A percentile compares a stretch with the other conserved stretches of the same genome.
Conservation (phyloP, 2,329 filamentous ascomycete species). For the Xylaria sp. region DNA sequence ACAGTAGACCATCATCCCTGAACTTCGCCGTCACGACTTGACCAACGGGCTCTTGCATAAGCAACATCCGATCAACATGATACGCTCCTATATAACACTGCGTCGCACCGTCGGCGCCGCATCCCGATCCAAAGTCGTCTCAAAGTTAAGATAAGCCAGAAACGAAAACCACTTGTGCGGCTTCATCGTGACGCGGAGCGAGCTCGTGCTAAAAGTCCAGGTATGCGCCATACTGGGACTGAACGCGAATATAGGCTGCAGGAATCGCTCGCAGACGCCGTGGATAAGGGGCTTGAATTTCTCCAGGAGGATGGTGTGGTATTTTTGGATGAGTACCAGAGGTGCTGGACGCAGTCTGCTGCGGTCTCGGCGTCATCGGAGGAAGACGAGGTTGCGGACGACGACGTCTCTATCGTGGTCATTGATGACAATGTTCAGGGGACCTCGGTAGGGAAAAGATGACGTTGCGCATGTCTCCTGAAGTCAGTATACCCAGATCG, state of each 20-base stretch:
- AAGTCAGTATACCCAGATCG: background rate
- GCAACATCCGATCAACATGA: background rate
- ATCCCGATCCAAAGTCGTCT: too few species aligned
- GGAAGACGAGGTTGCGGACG: conserved; percentile 14
- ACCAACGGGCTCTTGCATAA: background rate
- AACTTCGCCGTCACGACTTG: conserved; percentile 11
- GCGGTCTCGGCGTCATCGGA: conserved; percentile 3
- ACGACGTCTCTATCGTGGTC: conserved; percentile 11
- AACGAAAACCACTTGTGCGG: conserved; percentile 10
- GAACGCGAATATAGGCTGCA: too few species aligned
- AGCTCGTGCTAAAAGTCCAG: too few species aligned
- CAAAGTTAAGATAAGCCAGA: background rate
- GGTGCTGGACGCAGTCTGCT: conserved; percentile 13
- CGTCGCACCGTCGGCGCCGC: too few species aligned
- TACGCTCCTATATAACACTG: too few species aligned
- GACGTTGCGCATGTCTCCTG: background rate
- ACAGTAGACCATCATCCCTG: conserved; percentile 14
- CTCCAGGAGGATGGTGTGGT: background rate
- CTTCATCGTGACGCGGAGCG: too few species aligned
- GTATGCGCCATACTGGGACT: too few species aligned
- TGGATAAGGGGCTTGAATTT: conserved; percentile 13
- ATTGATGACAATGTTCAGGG: background rate
- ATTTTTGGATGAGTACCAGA: conserved; percentile 17
- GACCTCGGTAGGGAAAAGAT: background rate
- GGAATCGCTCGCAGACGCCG: conserved; percentile 9